A percentile compares a stretch with the other conserved stretches of the same genome.
Evolutionary conservation across 768 basidiomycete species (phyloP).

Genomic region (Rhodotorula graminis): DNA sequence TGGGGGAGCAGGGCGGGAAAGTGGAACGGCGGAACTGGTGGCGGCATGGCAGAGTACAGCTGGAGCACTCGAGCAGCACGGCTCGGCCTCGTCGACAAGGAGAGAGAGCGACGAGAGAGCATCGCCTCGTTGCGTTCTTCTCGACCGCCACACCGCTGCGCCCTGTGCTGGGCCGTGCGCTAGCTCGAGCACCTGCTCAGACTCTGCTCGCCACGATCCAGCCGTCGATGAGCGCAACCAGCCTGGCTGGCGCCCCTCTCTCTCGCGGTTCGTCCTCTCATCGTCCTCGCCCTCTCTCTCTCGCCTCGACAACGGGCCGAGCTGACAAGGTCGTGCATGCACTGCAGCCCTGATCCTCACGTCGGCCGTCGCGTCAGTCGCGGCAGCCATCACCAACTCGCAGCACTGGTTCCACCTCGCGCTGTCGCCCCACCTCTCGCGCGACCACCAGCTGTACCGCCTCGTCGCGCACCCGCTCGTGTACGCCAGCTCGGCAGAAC

Average conservation of each 20-base stretch:
- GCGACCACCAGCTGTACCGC: slow-evolving; percentile 70
- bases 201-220: background rate
- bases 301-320: background rate
- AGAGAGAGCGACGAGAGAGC: background rate
- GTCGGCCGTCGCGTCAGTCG: background rate
- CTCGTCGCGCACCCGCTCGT: slow-evolving; percentile 66
- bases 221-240: background rate
- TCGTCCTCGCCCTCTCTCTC: background rate
- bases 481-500: slow-evolving; percentile 78
- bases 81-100: no score
- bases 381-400: slow-evolving; percentile 15
- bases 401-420: slow-evolving; percentile 32
- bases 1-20: slow-evolving; percentile 33
- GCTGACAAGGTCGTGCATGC: background rate
- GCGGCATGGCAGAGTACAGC: slow-evolving; percentile 6
- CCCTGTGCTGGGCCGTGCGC: background rate
- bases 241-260: slow-evolving; percentile 34
- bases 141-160: background rate
- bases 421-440: slow-evolving; percentile 30
- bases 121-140: background rate
- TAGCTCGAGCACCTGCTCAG: background rate
- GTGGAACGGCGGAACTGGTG: slow-evolving; percentile 29
- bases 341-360: slow-evolving; percentile 14
- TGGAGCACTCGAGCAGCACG: no score
- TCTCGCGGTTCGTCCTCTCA: slow-evolving; percentile 21